Evolutionary conservation across 192 early-diverging fungal species (phyloP), one percentile per base, ranked within the genome.

Genomic region (Podochytrium sp.): DNA sequence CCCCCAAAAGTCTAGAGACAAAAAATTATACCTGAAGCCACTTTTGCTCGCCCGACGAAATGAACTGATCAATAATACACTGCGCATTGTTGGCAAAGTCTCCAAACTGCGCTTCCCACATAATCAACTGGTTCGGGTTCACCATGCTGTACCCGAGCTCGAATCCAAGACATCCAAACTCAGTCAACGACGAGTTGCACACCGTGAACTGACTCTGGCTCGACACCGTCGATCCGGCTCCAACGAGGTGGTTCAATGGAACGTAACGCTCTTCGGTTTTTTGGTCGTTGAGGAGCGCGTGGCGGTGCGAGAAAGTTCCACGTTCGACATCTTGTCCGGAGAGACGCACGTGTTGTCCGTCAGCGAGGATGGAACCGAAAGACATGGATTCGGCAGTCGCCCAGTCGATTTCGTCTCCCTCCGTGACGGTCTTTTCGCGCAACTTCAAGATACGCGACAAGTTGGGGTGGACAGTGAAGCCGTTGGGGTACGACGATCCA

Each of bases 71-170:
- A 81, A 99, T 94, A 65, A 99, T 98, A 82, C 90, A 90, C 85
- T 99, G 97, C 25, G 97, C 94, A 65, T 85, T 94, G 88, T 99
- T 99, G 80, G 92, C 92, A 80, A 99, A 97, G 81, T 99, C 96
- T 68, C 97, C 97, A 76, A 99, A 98, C 86, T 99, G 96, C 16
- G 95, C 97, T 82, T 99, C 97, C 96, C 96, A 99, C 72, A 97
- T 85, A 35, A 98, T 88, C 50, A 98, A 88, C 55, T 96, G 86
- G 82, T 97, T 93, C 50, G 97, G 96, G 85, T 92, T 93, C 53
- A 92, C 94, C 78, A 98, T 85, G 29, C 94, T 96, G 84, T 98
- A 98, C 43, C 97, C 97, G 10, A 96, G 90, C 86, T 99, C 97
- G 76, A 97, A 99, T 34, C 97, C 97, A 59, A 99, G 84, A 59